Conservation (phyloP, 106 monocot species). For the Platanthera guangdongensis region DNA sequence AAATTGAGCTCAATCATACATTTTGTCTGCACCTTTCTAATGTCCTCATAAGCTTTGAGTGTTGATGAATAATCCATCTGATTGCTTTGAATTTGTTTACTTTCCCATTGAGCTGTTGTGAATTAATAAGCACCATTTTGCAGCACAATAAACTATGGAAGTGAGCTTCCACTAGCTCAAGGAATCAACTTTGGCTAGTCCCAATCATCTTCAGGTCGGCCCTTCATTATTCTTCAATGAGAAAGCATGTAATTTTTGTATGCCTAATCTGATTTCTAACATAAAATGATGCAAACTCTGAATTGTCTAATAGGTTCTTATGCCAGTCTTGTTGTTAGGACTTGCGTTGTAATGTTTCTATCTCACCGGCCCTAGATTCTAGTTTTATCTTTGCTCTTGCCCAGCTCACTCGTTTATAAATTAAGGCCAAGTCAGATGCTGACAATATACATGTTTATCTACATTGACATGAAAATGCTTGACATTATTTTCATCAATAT, state of each 20-base stretch:
- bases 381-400: too few relatives aligned
- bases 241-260: neutral
- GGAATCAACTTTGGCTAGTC: slow-evolving; percentile 84
- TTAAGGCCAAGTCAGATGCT: too few relatives aligned
- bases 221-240: neutral
- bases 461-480: too few relatives aligned
- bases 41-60: neutral
- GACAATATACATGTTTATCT: too few relatives aligned
- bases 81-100: neutral
- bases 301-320: too few relatives aligned
- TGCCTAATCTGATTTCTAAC: neutral
- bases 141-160: slow-evolving; percentile 96
- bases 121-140: slow-evolving; percentile 1
- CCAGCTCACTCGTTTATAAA: too few relatives aligned
- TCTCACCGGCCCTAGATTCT: too few relatives aligned
- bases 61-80: neutral
- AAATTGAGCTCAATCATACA: neutral
- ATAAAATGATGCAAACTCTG: neutral
- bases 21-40: neutral
- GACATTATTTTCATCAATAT: too few relatives aligned
- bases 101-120: neutral
- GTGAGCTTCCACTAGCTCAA: slow-evolving; percentile 80
- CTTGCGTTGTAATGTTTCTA: too few relatives aligned
- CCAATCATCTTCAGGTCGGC: slow-evolving; percentile 1
- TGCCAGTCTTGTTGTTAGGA: too few relatives aligned